Evolutionary conservation across 495 filamentous ascomycete species (phyloP), one percentile per base, ranked within the genome.

Genomic region (Podospora sp.): DNA sequence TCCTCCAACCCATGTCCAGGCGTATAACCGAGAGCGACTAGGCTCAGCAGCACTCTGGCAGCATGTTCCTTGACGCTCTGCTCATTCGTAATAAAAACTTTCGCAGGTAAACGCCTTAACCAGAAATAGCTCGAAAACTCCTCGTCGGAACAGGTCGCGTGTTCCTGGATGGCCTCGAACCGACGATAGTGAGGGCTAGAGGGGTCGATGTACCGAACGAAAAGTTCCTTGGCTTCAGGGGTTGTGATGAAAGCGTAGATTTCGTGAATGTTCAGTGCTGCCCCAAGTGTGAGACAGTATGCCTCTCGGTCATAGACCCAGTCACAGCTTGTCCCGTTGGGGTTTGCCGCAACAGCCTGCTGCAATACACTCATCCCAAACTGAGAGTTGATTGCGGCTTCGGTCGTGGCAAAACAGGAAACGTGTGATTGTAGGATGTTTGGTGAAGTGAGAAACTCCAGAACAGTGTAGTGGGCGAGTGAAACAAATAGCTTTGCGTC

Each of bases 381-480:
- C n/a, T 59, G 21, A 33, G 4, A 12, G 1, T 33, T 16, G 25
- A 59, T 33, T 20, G 6, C 18, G 1, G 2, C 25, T 9, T n/a
- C 26, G 5, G 56, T 2, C 20, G 33, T 22, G 6, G 56, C 2
- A 33, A 59, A 59, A 6, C 1, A 2, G 24, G 6, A n/a, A n/a
- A 59, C 56, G 3, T 1, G 56, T 27, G 24, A 33, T 11, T 27
- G 24, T 6, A 35, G 24, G 24, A 59, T 59, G 24, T 20, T 12
- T 1, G 24, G 24, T 16, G 56, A 59, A 1, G 56, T 35, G 24
- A 61, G 59, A n/a, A 61, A 61, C 59, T 46, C 59, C 59, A 40
- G 14, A 20, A 61, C 59, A 20, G 59, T 61, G 29, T 61, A 61
- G 33, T 61, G 59, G 9, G 59, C 59, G 35, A 61, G 59, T 33